Conservation (phyloP, 495 filamentous ascomycete species). For the Lichenothelia convexa region DNA sequence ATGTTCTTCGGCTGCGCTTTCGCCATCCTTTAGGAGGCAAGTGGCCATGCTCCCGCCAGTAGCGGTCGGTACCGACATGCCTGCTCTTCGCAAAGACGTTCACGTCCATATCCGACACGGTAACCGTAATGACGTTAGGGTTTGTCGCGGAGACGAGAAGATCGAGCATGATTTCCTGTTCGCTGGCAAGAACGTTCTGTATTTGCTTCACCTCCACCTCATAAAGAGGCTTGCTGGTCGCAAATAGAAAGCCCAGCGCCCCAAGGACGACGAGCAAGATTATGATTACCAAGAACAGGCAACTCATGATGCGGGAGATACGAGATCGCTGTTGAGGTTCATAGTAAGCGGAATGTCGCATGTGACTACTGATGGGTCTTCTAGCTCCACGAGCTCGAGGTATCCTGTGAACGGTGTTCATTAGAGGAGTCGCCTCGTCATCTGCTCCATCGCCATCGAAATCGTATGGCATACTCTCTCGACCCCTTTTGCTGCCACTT, state of each 20-base stretch:
- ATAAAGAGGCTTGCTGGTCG: constrained; percentile 72
- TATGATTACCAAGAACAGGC: constrained; percentile 55
- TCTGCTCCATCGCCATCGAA: constrained; percentile 63
- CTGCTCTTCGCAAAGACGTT: constrained; percentile 88
- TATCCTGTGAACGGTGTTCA: constrained; percentile 42
- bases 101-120: constrained; percentile 66
- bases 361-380: constrained; percentile 35
- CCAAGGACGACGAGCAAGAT: constrained; percentile 60
- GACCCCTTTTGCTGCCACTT: constrained; percentile 27
- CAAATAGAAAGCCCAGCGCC: constrained; percentile 69
- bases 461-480: constrained; percentile 43
- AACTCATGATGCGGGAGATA: constrained; percentile 60
- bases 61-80: constrained; percentile 59
- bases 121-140: constrained; percentile 75
- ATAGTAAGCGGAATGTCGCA: constrained; percentile 61
- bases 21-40: neutral
- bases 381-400: constrained; percentile 40
- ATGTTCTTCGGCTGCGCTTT: neutral
- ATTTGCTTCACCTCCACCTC: constrained; percentile 61
- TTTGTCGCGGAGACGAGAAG: constrained; percentile 75
- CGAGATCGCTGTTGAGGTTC: constrained; percentile 46
- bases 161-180: constrained; percentile 92
- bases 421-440: constrained; percentile 76
- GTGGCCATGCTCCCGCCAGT: constrained; percentile 44
- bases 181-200: constrained; percentile 75